Evolutionary conservation across 1,284 basidiomycete species (phyloP).

Genomic region (Mycosarcoma mackinlayi): DNA sequence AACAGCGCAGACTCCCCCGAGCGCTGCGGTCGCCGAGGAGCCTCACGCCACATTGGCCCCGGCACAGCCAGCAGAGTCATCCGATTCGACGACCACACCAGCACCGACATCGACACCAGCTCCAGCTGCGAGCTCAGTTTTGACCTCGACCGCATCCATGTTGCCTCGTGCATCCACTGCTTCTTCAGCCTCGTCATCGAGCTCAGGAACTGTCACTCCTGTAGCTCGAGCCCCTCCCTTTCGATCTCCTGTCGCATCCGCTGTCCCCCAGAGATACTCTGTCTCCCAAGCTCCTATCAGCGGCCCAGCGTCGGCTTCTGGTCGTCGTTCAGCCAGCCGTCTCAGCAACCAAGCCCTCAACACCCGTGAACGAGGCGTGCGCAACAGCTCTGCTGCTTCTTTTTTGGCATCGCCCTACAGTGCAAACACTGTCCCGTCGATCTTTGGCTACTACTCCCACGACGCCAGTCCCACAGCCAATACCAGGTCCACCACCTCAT

Average conservation of each 20-base stretch:
- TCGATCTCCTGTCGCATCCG: neutral
- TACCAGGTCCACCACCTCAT: neutral
- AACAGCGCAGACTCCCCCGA: neutral
- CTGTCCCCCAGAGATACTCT: constrained; percentile 3
- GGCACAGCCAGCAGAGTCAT: neutral
- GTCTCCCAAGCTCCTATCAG: neutral
- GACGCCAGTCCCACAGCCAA: constrained; percentile 7
- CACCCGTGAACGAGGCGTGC: neutral
- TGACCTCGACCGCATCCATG: constrained; percentile 15
- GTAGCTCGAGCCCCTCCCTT: neutral
- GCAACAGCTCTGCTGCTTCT: constrained; percentile 9
- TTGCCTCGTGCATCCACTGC: constrained; percentile 27
- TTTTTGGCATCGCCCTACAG: constrained; percentile 21
- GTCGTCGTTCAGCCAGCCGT: neutral
- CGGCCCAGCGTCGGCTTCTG: neutral
- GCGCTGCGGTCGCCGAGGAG: neutral
- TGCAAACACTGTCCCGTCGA: constrained; percentile 23
- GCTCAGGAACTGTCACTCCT: constrained; percentile 27
- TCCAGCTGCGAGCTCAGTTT: neutral
- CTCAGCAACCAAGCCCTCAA: neutral
- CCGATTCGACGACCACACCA: neutral
- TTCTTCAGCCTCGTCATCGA: constrained; percentile 17
- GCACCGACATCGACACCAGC: neutral
- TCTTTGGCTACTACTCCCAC: constrained; percentile 49
- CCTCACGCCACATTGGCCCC: neutral